Evolutionary conservation across 1,139 yeast species (phyloP), one percentile per base, ranked within the genome.

Genomic region (Zygotorulaspora mrakii): DNA sequence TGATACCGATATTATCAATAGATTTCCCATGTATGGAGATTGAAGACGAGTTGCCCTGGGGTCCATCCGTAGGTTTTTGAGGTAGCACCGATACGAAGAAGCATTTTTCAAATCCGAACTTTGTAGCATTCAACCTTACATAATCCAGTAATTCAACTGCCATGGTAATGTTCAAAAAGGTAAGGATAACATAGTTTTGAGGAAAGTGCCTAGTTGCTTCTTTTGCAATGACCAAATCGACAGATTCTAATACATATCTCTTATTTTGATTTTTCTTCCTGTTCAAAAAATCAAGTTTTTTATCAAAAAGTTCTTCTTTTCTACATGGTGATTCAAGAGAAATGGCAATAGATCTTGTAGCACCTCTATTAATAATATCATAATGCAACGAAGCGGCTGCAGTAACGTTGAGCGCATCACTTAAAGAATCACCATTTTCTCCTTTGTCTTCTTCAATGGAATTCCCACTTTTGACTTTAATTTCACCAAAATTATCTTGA

Each of bases 141-240:
- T 71, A 74, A 55, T 82, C 85, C 33, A 84, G 82, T 16, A 89
- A 86, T 51, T 82, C 84, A 45, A 85, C 76, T 4, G 96, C 95
- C 57, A 83, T 77, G n/a, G 85, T 74, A 48, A 88, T 82, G 54
- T 80, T 81, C 39, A 84, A 76, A 57, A 85, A 88, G 55, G 86
- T 87, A 39, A 85, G 77, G 58, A 88, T 83, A 2, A 86, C 91
- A 58, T 87, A 87, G 45, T 82, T 76, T 23, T 49, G 35, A 20
- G 47, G 48, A 24, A 53, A 48, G 10, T 30, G 37, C 27, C 42
- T 39, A 10, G 34, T 33, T 11, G 45, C 9, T 20, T 44, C 46
- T 35, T 77, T 80, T 10, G 59, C 45, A 40, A 71, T 73, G 30
- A 82, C 69, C 42, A 77, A 70, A 54, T 81, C 79, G 52, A 86